Conservation (phyloP, 345 rosid genomes). For the Rhizophora mangle region DNA sequence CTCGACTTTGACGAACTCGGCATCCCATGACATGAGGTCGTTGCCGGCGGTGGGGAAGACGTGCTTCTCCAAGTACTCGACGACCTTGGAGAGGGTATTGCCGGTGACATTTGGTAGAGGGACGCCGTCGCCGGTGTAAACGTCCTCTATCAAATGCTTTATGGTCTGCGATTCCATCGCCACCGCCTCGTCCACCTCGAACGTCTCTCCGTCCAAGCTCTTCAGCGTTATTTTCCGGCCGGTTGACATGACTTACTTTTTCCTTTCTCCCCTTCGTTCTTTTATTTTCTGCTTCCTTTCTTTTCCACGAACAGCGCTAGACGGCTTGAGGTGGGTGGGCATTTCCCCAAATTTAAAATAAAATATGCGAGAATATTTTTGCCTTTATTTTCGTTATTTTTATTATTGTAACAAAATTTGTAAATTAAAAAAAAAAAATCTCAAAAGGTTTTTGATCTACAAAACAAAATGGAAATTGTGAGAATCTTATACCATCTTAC, state of each 20-base stretch:
- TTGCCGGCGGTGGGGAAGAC: conserved; percentile 1
- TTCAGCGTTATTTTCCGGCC: conserved; percentile 9
- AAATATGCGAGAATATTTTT: no score
- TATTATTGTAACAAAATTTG: no score
- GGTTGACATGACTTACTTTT: background rate
- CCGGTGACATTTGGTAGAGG: conserved; percentile 19
- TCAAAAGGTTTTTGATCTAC: no score
- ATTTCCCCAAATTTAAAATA: no score
- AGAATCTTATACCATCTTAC: no score
- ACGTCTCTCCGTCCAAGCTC: conserved; percentile 12
- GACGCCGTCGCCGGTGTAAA: conserved; percentile 9
- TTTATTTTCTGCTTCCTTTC: no score
- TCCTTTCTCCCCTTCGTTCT: no score
- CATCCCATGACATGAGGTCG: conserved; percentile 20
- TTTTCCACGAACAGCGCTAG: no score
- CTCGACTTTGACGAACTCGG: conserved; percentile 28
- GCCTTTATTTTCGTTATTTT: no score
- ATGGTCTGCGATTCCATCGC: conserved; percentile 20
- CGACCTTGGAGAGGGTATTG: conserved; percentile 19
- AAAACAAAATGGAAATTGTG: no score
- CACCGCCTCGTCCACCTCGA: conserved; percentile 22
- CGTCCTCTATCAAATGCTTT: conserved; percentile 18
- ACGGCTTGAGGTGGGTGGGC: no score
- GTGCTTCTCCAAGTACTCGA: conserved; percentile 23
- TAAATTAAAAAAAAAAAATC: no score